Percentiles rank a stretch among this genome's conserved stretches.
Evolutionary conservation across 2,329 filamentous ascomycete species (phyloP).

Genomic region (Trichoderma simmonsii): DNA sequence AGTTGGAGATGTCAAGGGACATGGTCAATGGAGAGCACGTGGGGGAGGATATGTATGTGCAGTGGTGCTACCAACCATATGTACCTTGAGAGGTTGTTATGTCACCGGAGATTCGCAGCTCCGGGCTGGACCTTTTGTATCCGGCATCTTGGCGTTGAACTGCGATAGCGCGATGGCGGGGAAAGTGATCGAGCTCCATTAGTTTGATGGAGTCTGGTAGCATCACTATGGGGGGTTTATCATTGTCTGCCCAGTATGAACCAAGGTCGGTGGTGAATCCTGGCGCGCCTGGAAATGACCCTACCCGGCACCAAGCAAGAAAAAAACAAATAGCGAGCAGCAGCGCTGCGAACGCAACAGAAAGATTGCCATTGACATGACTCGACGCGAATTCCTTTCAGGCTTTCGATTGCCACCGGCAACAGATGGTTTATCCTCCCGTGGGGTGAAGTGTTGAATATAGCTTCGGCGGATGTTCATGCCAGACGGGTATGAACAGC

Average conservation of each 20-base stretch:
- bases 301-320: neutral
- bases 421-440: neutral
- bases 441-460: neutral
- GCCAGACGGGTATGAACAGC: neutral
- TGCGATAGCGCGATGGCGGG: conserved; percentile 11
- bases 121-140: neutral
- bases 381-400: neutral
- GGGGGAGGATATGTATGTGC: neutral
- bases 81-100: neutral
- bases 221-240: neutral
- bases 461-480: neutral
- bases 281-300: neutral
- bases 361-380: neutral
- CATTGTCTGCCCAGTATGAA: no score
- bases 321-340: neutral
- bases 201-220: neutral
- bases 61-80: neutral
- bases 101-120: neutral
- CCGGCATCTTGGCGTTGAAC: neutral
- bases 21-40: neutral
- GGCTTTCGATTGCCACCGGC: neutral
- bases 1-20: neutral
- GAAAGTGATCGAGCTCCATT: neutral
- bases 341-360: neutral
- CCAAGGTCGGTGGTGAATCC: no score